Percentiles rank a stretch among this genome's conserved stretches.
Evolutionary conservation across 2,329 filamentous ascomycete species (phyloP).

Genomic region (Apiospora rasikravindrae): DNA sequence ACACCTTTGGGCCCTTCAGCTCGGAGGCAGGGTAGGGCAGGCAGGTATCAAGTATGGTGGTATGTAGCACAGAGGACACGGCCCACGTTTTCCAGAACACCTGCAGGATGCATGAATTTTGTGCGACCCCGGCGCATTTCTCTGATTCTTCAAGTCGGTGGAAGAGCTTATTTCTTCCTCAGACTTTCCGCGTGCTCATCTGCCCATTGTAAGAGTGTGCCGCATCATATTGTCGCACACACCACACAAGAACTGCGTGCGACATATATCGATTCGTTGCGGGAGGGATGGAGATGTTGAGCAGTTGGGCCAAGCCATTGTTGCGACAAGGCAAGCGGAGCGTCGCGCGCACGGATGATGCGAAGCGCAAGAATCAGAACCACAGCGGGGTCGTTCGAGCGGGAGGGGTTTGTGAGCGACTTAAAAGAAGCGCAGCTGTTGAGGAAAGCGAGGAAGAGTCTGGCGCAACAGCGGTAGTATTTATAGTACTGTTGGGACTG

Average conservation of each 20-base stretch:
- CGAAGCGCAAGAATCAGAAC: not conserved
- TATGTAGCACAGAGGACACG: conserved; percentile 10
- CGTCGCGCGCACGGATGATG: conserved; percentile 13
- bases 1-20: conserved; percentile 4
- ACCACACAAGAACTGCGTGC: not conserved
- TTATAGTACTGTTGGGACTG: not conserved
- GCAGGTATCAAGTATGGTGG: not conserved
- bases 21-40: not conserved
- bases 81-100: conserved; percentile 16
- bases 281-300: not conserved
- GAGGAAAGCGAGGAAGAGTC: not conserved
- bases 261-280: not conserved
- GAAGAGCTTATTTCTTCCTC: conserved; percentile 9
- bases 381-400: conserved; percentile 1
- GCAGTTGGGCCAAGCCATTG: not conserved
- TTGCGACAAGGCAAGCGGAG: conserved; percentile 13
- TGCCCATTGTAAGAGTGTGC: not conserved
- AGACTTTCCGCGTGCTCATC: not conserved
- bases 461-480: not conserved
- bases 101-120: conserved; percentile 17
- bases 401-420: not conserved
- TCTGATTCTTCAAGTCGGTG: conserved; percentile 6
- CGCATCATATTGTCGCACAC: conserved; percentile 7
- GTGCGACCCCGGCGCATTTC: conserved; percentile 3
- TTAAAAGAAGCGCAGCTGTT: not conserved